Evolutionary conservation across 352 stramenopile species (phyloP).

Genomic region (Phytophthora multivora): DNA sequence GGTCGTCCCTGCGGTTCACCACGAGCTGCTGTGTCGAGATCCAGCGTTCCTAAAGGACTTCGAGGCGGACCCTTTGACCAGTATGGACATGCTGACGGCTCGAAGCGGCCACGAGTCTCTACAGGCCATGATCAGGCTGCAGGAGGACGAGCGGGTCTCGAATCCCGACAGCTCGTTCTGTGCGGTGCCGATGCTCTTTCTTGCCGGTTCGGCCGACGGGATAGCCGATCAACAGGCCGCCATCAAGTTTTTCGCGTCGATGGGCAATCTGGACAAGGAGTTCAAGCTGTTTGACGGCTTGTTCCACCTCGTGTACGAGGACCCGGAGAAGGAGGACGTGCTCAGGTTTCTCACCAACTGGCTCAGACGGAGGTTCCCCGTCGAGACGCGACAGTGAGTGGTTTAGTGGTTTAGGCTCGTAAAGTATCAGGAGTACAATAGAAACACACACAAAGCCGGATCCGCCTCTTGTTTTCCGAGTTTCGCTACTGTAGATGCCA

Average conservation of each 20-base stretch:
- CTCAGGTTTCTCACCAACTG: constrained; percentile 31
- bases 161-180: constrained; percentile 40
- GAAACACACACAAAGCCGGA: not conserved
- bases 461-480: not conserved
- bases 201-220: constrained; percentile 50
- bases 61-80: constrained; percentile 50
- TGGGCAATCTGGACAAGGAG: constrained; percentile 60
- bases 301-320: constrained; percentile 66
- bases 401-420: not conserved
- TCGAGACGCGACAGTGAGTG: constrained; percentile 20
- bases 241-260: constrained; percentile 50
- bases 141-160: constrained; percentile 33
- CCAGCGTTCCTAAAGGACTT: constrained; percentile 48
- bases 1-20: constrained; percentile 58
- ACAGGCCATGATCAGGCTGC: constrained; percentile 37
- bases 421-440: not conserved
- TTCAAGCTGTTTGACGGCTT: constrained; percentile 60
- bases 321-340: constrained; percentile 54
- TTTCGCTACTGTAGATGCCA: not conserved
- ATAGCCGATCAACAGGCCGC: constrained; percentile 50
- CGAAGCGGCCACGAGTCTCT: constrained; percentile 37
- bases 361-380: constrained; percentile 31
- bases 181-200: constrained; percentile 30
- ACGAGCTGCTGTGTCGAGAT: constrained; percentile 40
- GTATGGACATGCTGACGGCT: constrained; percentile 47